Evolutionary conservation across 164 flowering plant genomes (phyloP), one percentile per base, ranked within the genome.

Genomic region (Magnolia kwangsiensis): DNA sequence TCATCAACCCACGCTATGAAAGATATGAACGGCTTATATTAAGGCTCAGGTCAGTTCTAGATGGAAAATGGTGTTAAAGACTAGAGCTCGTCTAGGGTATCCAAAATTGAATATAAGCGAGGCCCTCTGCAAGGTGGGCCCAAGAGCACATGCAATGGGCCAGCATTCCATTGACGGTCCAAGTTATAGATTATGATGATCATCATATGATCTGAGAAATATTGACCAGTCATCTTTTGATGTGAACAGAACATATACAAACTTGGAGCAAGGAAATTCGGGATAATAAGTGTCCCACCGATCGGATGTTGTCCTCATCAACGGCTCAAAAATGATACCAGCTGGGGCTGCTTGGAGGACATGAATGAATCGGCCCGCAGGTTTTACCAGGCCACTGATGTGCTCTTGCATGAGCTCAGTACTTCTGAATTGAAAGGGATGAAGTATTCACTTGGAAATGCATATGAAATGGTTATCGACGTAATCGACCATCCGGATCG

Each of bases 241-340:
- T 49, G 10, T 50, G 51, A 51, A 64, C 85, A 87, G 88, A 64
- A n/a, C 64, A 58, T 86, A 10, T 72, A 72, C 69, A 71, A 51
- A 11, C 83, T 83, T 29, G 92, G 92, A 49, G 92, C 86, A 37
- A 80, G 87, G 77, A 88, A 88, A 74, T 86, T 88, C 50, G 86
- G 86, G 4, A 85, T 88, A 50, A 74, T 84, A 31, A 78, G 90
- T 16, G 83, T 83, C 19, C 81, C 89, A 72, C 86, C 88, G 4
- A 67, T 88, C 9, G 90, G 91, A 1, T 89, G 90, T 55, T 89
- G 90, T 23, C 90, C 92, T 11, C 72, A 83, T 4, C 74, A 72
- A 58, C 86, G 91, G 63, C 45, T 71, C 23, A 1, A 16, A 0
- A 84, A 78, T 29, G 24, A 16, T 0, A 76, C 72, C 0, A 85